Base-by-base conservation (phyloP, 768 basidiomycete species). In the Mrakia gelida region DNA sequence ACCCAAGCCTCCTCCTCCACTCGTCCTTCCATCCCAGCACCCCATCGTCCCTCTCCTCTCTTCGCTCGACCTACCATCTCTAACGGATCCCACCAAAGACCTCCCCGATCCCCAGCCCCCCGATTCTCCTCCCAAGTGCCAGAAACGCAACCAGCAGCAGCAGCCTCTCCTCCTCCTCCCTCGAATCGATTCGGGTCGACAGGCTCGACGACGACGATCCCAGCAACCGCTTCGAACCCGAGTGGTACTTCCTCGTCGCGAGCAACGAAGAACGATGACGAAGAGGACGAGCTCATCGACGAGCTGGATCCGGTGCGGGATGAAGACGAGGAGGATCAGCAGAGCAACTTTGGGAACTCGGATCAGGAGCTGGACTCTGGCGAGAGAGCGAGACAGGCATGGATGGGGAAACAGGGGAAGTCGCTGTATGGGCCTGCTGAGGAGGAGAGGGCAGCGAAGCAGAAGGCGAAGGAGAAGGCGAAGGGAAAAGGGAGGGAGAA, bases 331-430 rank as follows among this genome's bases (percentile, higher is more conserved):
- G 49, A 52, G 49, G 49, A 52, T 52, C 49, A 52, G 49, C 11
- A 59, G n/a, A 59, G 59, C 26, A n/a, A n/a, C 59, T 59, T 59
- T 10, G 59, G 59, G 59, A 59, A 59, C 59, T 59, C 59, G 59
- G 28, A 52, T 52, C 49, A 26, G 59, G 59, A 59, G 59, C 10
- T 2, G 59, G 13, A 59, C 26, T 59, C 59, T 26, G 59, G 59
- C 3, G n/a, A 59, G 59, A 26, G 59, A 10, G 59, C 59, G 26
- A 28, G 59, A 59, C 45, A n/a, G 10, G 59, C 23, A 7, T 59
- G 59, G 59, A 11, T 59, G 7, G 11, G 26, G 28, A 28, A n/a
- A 26, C 59, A 59, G 26, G 59, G 59, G 28, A 26, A 59, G 49
- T 52, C 49, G 16, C 18, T 59, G 26, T 59, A 59, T 59, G 28